Percentiles rank a stretch among this genome's conserved stretches.
Evolutionary conservation across 257 asterid genomes (phyloP).

Genomic region (Agastache rugosa): DNA sequence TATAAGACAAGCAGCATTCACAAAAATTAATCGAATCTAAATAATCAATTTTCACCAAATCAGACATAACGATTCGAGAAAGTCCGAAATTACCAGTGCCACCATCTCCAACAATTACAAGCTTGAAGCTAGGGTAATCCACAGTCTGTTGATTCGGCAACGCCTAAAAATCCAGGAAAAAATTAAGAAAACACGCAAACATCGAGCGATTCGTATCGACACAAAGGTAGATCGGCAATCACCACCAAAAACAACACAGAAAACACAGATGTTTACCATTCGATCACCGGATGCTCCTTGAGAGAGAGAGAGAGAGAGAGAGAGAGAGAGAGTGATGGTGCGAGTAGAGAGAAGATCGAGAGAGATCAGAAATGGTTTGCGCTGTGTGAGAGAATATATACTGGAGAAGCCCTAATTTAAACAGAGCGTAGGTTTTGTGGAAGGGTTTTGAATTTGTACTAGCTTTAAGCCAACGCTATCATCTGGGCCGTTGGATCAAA

Average conservation of each 20-base stretch:
- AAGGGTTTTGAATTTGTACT: conserved; percentile 40
- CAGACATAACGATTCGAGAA: neutral
- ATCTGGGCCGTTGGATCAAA: conserved; percentile 61
- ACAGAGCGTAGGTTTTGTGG: conserved; percentile 42
- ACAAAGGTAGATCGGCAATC: neutral
- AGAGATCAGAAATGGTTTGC: neutral
- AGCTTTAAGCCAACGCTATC: conserved; percentile 62
- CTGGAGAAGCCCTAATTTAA: conserved; percentile 35
- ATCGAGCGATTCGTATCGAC: conserved; percentile 3
- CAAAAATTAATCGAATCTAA: neutral
- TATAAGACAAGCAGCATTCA: neutral
- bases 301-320: conserved; percentile 17
- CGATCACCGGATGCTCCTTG: neutral
- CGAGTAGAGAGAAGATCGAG: conserved; percentile 1
- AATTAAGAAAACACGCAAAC: neutral
- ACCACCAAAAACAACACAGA: no score
- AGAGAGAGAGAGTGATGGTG: neutral
- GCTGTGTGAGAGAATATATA: conserved; percentile 31
- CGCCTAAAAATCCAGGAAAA: conserved; percentile 41
- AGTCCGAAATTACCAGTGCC: conserved; percentile 59
- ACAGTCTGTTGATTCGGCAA: conserved; percentile 78
- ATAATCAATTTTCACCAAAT: neutral
- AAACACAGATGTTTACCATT: conserved; percentile 30
- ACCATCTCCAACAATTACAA: conserved; percentile 81
- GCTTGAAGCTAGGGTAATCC: conserved; percentile 84